Evolutionary conservation across 1,284 basidiomycete genomes (phyloP).

Genomic region (Ganoderma sp.): DNA sequence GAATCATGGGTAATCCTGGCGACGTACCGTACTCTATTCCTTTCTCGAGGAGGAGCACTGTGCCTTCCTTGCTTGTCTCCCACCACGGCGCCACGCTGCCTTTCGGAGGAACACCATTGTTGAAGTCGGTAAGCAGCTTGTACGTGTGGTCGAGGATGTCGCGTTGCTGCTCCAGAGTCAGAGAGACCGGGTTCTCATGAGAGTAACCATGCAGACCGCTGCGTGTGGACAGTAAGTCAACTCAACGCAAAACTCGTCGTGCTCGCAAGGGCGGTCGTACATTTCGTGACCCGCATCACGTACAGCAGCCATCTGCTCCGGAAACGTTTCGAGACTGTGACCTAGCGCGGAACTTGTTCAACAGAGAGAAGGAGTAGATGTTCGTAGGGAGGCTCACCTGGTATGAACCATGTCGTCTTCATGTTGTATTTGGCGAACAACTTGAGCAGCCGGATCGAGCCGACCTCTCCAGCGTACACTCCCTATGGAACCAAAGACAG

Average conservation of each 20-base stretch:
- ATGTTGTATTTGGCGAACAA: slow-evolving; percentile 77
- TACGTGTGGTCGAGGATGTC: slow-evolving; percentile 76
- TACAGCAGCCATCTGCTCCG: slow-evolving; percentile 66
- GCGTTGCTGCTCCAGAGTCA: slow-evolving; percentile 71
- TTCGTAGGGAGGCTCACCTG: slow-evolving; percentile 45
- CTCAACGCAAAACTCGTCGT: neutral
- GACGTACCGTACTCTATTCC: slow-evolving; percentile 76
- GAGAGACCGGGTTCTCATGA: slow-evolving; percentile 73
- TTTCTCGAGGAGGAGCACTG: slow-evolving; percentile 71
- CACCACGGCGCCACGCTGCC: slow-evolving; percentile 80
- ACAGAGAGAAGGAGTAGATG: neutral
- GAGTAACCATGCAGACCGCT: slow-evolving; percentile 79
- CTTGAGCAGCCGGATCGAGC: slow-evolving; percentile 68
- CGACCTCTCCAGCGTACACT: slow-evolving; percentile 78
- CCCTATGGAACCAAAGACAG: slow-evolving; percentile 46
- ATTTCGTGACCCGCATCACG: slow-evolving; percentile 75
- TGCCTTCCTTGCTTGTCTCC: slow-evolving; percentile 77
- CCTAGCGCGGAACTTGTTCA: slow-evolving; percentile 43
- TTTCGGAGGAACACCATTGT: slow-evolving; percentile 68
- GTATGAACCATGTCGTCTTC: slow-evolving; percentile 77
- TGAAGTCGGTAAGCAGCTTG: slow-evolving; percentile 71
- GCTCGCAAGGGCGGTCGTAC: slow-evolving; percentile 35
- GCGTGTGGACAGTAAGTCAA: slow-evolving; percentile 5
- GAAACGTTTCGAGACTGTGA: slow-evolving; percentile 75
- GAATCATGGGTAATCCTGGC: neutral